phyloP scores from a whole-genome alignment of 495 filamentous ascomycete species.

The Aspergillus heteromorphus region DNA sequence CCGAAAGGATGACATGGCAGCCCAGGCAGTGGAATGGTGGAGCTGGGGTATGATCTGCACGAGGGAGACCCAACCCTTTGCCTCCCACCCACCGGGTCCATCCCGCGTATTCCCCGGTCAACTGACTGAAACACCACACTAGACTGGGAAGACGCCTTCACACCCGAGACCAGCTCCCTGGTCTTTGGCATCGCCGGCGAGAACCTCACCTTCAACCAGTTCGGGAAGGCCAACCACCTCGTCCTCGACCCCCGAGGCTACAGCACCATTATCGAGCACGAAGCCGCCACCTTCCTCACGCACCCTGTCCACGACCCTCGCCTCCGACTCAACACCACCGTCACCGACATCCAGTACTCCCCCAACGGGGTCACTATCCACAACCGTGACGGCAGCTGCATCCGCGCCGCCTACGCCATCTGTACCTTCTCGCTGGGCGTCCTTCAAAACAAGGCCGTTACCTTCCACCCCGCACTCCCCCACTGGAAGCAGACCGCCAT shows the following conservation, averaged over 20 bases:
- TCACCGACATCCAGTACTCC: conserved; percentile 55
- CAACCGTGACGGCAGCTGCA: conserved; percentile 51
- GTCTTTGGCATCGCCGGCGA: conserved; percentile 39
- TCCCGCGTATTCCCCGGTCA: not conserved
- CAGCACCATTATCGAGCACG: conserved; percentile 53
- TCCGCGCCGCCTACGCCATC: conserved; percentile 55
- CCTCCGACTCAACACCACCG: conserved; percentile 53
- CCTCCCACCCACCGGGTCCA: no score
- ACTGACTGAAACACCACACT: conserved; percentile 18
- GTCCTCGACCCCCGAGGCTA: conserved; percentile 66
- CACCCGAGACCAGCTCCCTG: conserved; percentile 44
- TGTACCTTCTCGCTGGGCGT: conserved; percentile 64
- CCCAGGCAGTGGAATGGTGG: conserved; percentile 63
- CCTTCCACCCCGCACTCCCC: conserved; percentile 57
- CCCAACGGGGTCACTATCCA: conserved; percentile 51
- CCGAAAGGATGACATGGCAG: conserved; percentile 46
- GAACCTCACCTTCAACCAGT: conserved; percentile 46
- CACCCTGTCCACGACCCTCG: conserved; percentile 45
- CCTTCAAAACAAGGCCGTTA: conserved; percentile 57
- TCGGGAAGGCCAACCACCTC: conserved; percentile 58
- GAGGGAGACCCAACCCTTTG: not conserved
- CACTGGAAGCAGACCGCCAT: conserved; percentile 63
- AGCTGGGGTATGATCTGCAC: conserved; percentile 36
- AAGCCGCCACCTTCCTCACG: conserved; percentile 58
- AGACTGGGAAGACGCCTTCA: conserved; percentile 53